Conservation (phyloP, 345 rosid species). For the Eucalyptus dawsonii region DNA sequence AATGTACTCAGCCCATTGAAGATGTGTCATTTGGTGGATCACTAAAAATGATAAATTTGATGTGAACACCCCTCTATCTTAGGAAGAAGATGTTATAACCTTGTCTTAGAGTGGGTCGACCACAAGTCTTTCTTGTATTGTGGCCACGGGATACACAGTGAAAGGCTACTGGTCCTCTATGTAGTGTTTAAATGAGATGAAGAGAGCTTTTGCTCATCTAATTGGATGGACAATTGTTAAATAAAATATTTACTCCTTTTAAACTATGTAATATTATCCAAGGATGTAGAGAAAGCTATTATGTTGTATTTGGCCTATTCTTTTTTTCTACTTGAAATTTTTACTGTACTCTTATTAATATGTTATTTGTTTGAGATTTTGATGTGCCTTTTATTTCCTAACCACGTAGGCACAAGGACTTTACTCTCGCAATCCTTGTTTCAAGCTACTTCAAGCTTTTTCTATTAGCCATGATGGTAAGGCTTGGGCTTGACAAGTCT, state of each 20-base stretch:
- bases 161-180: neutral
- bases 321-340: neutral
- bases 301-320: neutral
- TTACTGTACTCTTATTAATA: neutral
- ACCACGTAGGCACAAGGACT: conserved; percentile 23
- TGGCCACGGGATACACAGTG: neutral
- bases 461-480: conserved; percentile 59
- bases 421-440: conserved; percentile 42
- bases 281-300: neutral
- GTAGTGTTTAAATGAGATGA: neutral
- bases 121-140: neutral
- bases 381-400: neutral
- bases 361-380: neutral
- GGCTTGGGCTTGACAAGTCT: neutral
- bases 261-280: neutral
- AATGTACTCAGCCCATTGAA: neutral
- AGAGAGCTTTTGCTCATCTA: neutral
- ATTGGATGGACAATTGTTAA: neutral
- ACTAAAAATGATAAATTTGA: neutral
- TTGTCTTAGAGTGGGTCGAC: neutral
- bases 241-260: neutral
- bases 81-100: neutral
- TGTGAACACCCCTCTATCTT: neutral
- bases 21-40: neutral
- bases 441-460: conserved; percentile 76